Evolutionary conservation across 352 stramenopile genomes (phyloP).

Genomic region (Pythium angustatum): DNA sequence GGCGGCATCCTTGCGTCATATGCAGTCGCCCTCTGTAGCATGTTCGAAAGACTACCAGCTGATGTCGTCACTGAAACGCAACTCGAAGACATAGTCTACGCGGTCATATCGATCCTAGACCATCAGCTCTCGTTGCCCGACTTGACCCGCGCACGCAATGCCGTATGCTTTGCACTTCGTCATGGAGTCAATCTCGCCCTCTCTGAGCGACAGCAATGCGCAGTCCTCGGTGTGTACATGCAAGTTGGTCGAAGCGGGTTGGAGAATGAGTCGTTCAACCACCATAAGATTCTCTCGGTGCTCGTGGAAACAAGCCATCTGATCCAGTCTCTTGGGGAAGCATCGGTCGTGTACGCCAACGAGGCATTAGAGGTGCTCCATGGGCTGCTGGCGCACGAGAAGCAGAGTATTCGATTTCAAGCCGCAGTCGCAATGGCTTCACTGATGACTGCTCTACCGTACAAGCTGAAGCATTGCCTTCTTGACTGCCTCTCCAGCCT

Average conservation of each 20-base stretch:
- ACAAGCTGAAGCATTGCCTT: conserved; percentile 35
- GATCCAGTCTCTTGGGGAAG: conserved; percentile 39
- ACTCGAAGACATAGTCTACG: conserved; percentile 68
- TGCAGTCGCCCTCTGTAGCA: conserved; percentile 68
- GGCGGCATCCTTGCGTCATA: conserved; percentile 73
- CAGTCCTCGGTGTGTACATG: conserved; percentile 60
- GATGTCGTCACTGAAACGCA: conserved; percentile 63
- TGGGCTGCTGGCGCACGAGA: conserved; percentile 36
- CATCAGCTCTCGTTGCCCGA: conserved; percentile 70
- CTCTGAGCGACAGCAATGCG: conserved; percentile 69
- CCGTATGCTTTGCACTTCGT: conserved; percentile 73
- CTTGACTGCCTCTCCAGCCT: conserved; percentile 29
- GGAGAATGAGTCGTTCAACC: conserved; percentile 21
- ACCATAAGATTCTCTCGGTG: conserved; percentile 39
- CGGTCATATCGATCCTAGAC: conserved; percentile 67
- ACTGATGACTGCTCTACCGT: conserved; percentile 33
- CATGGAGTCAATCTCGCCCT: conserved; percentile 60
- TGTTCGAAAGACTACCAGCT: conserved; percentile 72
- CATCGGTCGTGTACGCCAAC: conserved; percentile 30
- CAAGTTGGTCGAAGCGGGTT: conserved; percentile 37
- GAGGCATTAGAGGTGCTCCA: conserved; percentile 26
- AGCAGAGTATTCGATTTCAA: conserved; percentile 47
- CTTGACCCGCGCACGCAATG: conserved; percentile 76
- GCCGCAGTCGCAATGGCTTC: conserved; percentile 37
- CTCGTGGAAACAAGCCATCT: conserved; percentile 39